Evolutionary conservation across 345 rosid species (phyloP).

Genomic region (Boechera stricta): DNA sequence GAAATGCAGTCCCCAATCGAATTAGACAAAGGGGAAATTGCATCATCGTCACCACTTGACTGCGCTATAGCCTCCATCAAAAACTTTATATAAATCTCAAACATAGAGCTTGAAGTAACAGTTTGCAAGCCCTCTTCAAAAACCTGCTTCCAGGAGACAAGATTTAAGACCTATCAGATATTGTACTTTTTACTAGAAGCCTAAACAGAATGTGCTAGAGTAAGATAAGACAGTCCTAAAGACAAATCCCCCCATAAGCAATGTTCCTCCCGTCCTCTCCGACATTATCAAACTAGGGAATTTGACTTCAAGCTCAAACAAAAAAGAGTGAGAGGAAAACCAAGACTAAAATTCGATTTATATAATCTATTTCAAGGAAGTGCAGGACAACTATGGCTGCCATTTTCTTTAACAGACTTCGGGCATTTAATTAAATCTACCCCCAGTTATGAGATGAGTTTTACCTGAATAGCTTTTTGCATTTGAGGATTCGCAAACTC

Average conservation of each 20-base stretch:
- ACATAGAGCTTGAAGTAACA: slow-evolving; percentile 65
- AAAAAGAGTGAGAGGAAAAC: slow-evolving; percentile 1
- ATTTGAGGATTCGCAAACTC: slow-evolving; percentile 45
- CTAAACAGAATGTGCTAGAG: not conserved
- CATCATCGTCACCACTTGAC: slow-evolving; percentile 48
- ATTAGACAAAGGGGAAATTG: slow-evolving; percentile 36
- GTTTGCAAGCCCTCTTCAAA: slow-evolving; percentile 74
- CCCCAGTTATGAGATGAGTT: slow-evolving; percentile 8
- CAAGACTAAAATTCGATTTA: not conserved
- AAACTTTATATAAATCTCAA: slow-evolving; percentile 64
- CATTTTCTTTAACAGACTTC: not conserved
- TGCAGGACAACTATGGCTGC: not conserved
- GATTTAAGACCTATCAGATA: slow-evolving; percentile 14
- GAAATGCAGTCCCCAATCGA: slow-evolving; percentile 47
- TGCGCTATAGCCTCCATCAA: slow-evolving; percentile 55
- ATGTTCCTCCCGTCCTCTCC: not conserved
- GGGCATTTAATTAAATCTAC: not conserved
- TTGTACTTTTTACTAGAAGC: not conserved
- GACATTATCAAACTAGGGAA: slow-evolving; percentile 1
- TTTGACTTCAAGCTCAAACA: slow-evolving; percentile 8
- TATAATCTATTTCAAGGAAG: not conserved
- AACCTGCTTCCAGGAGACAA: slow-evolving; percentile 51
- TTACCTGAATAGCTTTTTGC: slow-evolving; percentile 76
- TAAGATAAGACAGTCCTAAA: not conserved
- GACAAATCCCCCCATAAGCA: not conserved